Base-by-base conservation (phyloP, 352 stramenopile genomes). In the Pythium oligandrum region DNA sequence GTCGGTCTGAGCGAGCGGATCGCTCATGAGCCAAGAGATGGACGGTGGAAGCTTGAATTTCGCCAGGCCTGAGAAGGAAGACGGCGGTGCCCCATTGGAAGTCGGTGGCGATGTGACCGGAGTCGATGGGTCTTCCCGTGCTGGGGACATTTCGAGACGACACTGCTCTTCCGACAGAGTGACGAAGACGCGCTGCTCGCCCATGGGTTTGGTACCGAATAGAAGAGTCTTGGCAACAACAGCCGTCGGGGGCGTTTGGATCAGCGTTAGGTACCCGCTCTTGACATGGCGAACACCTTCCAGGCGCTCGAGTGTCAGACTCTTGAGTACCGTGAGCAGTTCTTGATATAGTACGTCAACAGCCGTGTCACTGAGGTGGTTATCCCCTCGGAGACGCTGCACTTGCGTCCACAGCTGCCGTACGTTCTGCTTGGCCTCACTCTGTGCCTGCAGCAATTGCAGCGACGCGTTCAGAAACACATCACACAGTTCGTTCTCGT, bases 331-430 rank as follows among this genome's bases (percentile, higher is more conserved):
- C n/a, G 49, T 47, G 6, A 74, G 56, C 38, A 81, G 58, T 40
- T 81, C 68, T 4, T 55, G 40, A 44, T 74, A 66, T 6, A 81
- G 51, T 0, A 64, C 42, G 10, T 81, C 66, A 17, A 81, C 51
- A 0, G 57, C 71, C 3, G 55, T 36, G 39, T 76, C 68, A 12
- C 60, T 63, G 6, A 81, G 42, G 43, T 81, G 65, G 10, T 53
- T 61, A 17, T 81, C 66, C 59, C 62, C 66, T 5, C 73, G 73
- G 2, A 90, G 64, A 6, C 66, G 67, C 49, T 90, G 80, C 10
- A 85, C 61, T 8, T 67, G 73, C 40, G 70, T 71, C 78, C 80
- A 91, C 7, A 91, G 54, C 54, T 87, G 73, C 7, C 78, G 75
- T 0, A 89, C 59, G 45, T 64, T 66, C 48, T 87, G 72, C 0